Base-by-base conservation (phyloP, 2,329 filamentous ascomycete species). In the Colletotrichum tofieldiae region DNA sequence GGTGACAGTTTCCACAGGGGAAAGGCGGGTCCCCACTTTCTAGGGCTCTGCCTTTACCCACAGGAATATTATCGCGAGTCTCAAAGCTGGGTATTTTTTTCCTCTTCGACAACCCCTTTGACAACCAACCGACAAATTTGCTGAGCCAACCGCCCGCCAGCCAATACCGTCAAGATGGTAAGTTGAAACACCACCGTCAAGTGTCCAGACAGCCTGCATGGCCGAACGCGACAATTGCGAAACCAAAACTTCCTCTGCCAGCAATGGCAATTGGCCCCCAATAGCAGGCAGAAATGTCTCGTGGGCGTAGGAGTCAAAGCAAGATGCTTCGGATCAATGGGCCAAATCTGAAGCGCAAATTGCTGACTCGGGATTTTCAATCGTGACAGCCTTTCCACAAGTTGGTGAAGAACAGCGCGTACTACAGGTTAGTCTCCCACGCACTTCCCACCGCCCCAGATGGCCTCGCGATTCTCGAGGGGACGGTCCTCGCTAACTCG, bases 321-420 rank as follows among this genome's bases (percentile, higher is more conserved):
- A 98, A 98, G 94, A 94, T 97, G 95, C 95, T 98, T 98, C 96
- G 95, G 94, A 93, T 77, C 78, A 86, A 86, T 52, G 85, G 84
- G 81, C 77, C 81, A 82, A 78, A 81, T 90, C 95, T 98, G 95
- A 98, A 98, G 95, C 95, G 95, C 91, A 92, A 98, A 98, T 98
- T 98, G 96, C 96, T 98, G 95, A 98, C 94, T 98, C 94, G 92
- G 86, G 89, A 60, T 63, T 55, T 71, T 54, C 63, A 88, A 86
- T 86, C 84, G 81, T 79, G 76, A 79, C 84, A 98, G 95, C 84
- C 90, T 87, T 96, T 95, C 93, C 91, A 94, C 91, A 98, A 98
- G 92, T 87, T 93, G 85, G 91, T 96, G 85, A 98, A 98, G 93
- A 98, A 93, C 91, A 95, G 93, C 87, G 93, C 96, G 85, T 99